Conservation (phyloP, 2,329 filamentous ascomycete species). For the Aspergillus amoenus region DNA sequence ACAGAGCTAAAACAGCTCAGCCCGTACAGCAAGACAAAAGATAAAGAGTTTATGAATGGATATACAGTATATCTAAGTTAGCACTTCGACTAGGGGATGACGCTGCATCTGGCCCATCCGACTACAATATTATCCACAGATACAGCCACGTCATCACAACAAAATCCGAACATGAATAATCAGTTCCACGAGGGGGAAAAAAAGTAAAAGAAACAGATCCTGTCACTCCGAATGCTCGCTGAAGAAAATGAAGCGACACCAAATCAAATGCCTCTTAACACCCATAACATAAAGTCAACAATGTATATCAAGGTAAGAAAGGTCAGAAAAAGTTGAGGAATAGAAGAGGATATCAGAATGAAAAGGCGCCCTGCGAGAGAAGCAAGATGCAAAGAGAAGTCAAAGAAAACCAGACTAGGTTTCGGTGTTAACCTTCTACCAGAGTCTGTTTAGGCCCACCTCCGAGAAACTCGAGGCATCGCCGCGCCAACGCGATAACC, state of each 20-base stretch:
- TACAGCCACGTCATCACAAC: conserved; percentile 23
- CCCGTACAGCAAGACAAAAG: background rate
- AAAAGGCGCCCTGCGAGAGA: conserved; percentile 18
- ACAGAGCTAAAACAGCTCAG: too few relatives aligned
- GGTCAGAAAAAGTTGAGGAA: background rate
- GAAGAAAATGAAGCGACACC: conserved; percentile 25
- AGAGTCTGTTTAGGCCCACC: conserved; percentile 73
- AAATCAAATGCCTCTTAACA: conserved; percentile 35
- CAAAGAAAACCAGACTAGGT: background rate
- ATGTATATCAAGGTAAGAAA: conserved; percentile 15
- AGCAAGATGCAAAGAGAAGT: conserved; percentile 10
- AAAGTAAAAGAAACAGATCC: conserved; percentile 18
- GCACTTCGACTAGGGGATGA: conserved; percentile 23
- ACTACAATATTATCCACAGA: conserved; percentile 30
- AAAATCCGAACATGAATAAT: conserved; percentile 17
- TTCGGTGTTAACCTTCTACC: conserved; percentile 65
- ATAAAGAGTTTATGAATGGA: conserved; percentile 2
- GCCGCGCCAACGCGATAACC: conserved; percentile 84
- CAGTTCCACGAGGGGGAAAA: conserved; percentile 2
- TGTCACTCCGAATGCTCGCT: conserved; percentile 37
- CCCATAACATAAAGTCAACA: conserved; percentile 21
- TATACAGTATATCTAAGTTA: conserved; percentile 18
- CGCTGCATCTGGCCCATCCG: conserved; percentile 26
- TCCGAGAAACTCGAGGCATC: conserved; percentile 82
- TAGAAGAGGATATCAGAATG: conserved; percentile 13